These are phyloP conservation scores for Eucalyptus cladocalyx DNA, from an alignment of 345 rosid species.

Conservation along the genomic window DNA sequence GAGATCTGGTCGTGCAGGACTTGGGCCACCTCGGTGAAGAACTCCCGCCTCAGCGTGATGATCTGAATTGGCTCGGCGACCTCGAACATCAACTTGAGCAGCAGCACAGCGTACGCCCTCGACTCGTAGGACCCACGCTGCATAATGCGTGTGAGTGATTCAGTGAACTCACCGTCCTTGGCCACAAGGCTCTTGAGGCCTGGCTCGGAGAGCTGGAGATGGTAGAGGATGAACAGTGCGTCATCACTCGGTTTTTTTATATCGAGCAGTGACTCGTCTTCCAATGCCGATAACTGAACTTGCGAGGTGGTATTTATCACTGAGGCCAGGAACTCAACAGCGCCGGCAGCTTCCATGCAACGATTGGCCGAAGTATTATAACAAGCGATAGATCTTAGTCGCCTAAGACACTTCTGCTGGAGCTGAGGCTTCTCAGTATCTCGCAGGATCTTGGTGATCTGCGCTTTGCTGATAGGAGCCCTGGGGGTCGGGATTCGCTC, in stretches of 20 bases:
- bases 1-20: constrained; percentile 34
- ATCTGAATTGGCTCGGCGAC: constrained; percentile 33
- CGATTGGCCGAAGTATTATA: constrained; percentile 42
- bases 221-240: constrained; percentile 56
- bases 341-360: constrained; percentile 63
- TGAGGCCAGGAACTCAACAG: constrained; percentile 47
- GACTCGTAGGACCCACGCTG: constrained; percentile 13
- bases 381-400: constrained; percentile 35
- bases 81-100: constrained; percentile 18
- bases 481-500: constrained; percentile 88
- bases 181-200: constrained; percentile 42
- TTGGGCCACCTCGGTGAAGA: constrained; percentile 24
- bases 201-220: constrained; percentile 51
- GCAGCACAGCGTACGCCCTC: constrained; percentile 14
- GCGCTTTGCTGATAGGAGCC: constrained; percentile 42
- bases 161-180: constrained; percentile 32
- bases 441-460: constrained; percentile 38
- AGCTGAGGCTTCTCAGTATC: constrained; percentile 31
- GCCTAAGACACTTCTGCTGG: constrained; percentile 36
- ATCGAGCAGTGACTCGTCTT: neutral
- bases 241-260: constrained; percentile 28
- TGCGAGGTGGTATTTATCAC: constrained; percentile 5
- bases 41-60: constrained; percentile 3
- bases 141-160: constrained; percentile 16
- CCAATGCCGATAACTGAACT: neutral